Conservation (phyloP, 2,329 filamentous ascomycete species). For the Bipolaris sorokiniana region DNA sequence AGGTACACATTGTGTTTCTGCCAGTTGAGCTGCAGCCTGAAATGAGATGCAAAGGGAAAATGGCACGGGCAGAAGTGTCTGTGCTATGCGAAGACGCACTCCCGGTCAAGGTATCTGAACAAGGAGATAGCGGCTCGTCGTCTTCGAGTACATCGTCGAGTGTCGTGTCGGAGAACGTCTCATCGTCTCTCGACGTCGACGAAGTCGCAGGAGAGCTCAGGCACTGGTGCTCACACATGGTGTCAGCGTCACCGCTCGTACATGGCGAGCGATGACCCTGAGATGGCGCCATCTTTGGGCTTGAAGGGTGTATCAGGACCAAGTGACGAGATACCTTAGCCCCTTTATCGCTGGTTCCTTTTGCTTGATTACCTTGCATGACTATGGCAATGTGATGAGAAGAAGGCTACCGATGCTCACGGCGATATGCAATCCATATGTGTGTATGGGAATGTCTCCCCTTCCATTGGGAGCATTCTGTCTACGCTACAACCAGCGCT, state of each 20-base stretch:
- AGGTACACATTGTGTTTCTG: constrained; percentile 39
- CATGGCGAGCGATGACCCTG: constrained; percentile 30
- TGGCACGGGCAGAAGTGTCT: constrained; percentile 1
- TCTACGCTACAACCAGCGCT: constrained; percentile 5
- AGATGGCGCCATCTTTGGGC: constrained; percentile 18
- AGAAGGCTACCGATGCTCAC: neutral
- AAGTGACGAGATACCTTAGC: neutral
- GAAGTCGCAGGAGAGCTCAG: constrained; percentile 16
- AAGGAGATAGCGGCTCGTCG: constrained; percentile 6
- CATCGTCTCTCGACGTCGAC: constrained; percentile 15
- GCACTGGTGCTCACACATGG: constrained; percentile 26
- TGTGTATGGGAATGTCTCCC: neutral
- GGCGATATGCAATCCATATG: constrained; percentile 2
- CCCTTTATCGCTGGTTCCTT: constrained; percentile 9
- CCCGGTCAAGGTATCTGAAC: constrained; percentile 4
- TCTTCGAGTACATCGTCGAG: constrained; percentile 14
- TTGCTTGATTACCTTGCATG: constrained; percentile 6
- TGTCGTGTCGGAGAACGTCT: constrained; percentile 26
- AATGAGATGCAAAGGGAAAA: constrained; percentile 35
- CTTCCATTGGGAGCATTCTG: constrained; percentile 12
- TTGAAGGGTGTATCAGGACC: neutral
- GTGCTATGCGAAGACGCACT: constrained; percentile 1
- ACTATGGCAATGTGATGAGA: neutral
- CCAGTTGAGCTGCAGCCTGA: constrained; percentile 37
- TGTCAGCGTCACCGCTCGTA: constrained; percentile 25